Percentiles rank a stretch among this genome's conserved stretches.
These are phyloP conservation scores for Diaporthe velutina DNA, from an alignment of 2,329 filamentous ascomycete species.

Conservation along the genomic window DNA sequence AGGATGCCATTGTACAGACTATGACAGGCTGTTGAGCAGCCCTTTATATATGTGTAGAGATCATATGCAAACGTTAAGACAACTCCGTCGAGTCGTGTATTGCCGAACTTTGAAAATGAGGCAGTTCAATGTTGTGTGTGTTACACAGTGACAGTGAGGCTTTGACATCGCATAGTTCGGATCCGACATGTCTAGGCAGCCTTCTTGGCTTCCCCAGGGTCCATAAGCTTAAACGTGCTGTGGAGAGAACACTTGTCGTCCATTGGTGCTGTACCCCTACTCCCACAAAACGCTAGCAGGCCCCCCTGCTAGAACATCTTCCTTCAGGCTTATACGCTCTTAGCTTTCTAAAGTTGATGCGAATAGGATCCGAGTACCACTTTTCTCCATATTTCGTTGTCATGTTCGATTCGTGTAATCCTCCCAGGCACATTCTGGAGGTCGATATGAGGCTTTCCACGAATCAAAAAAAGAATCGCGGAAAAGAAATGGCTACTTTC, in stretches of 20 bases:
- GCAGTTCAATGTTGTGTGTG: too few species aligned
- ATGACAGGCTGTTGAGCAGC: background rate
- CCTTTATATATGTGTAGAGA: slow-evolving; percentile 17
- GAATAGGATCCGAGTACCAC: too few species aligned
- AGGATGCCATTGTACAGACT: background rate
- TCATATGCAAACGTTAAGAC: background rate
- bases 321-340: slow-evolving; percentile 20
- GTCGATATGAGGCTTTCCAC: too few species aligned
- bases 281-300: background rate
- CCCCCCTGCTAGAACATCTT: background rate
- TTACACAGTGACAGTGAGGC: too few species aligned
- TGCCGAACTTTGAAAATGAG: background rate
- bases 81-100: background rate
- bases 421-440: too few species aligned
- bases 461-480: too few species aligned
- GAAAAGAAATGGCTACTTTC: too few species aligned
- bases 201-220: background rate
- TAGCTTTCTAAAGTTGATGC: too few species aligned
- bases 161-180: background rate
- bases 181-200: background rate
- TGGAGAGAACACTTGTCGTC: background rate
- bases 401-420: too few species aligned
- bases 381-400: too few species aligned
- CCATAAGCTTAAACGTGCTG: background rate
- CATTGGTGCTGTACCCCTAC: background rate